Percentiles rank a stretch among this genome's conserved stretches.
Conservation (phyloP, 1,139 yeast genomes). For the Candida sp. region DNA sequence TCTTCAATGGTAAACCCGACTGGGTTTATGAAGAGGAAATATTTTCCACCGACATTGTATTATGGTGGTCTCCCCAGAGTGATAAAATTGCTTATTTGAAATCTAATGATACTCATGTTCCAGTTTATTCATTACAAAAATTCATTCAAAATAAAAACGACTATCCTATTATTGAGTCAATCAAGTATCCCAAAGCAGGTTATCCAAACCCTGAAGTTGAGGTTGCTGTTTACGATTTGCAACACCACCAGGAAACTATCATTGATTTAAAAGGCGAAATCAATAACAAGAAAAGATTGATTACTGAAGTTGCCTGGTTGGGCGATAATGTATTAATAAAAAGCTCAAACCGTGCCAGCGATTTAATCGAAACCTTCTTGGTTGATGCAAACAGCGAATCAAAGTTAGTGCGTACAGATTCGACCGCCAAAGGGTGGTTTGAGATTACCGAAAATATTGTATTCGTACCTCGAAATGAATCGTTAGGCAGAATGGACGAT, state of each 20-base stretch:
- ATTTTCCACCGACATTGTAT: constrained; percentile 43
- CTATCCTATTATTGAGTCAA: constrained; percentile 35
- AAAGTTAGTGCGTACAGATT: constrained; percentile 31
- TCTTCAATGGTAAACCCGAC: constrained; percentile 57
- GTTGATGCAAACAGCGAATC: constrained; percentile 26
- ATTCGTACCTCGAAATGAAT: constrained; percentile 60
- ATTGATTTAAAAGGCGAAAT: constrained; percentile 23
- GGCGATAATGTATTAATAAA: constrained; percentile 33
- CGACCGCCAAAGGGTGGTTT: constrained; percentile 55
- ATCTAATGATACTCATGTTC: constrained; percentile 51
- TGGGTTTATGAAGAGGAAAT: constrained; percentile 68
- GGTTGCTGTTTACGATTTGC: constrained; percentile 31
- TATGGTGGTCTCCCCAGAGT: constrained; percentile 62
- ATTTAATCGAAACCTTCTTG: constrained; percentile 35
- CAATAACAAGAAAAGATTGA: constrained; percentile 20
- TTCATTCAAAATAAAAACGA: constrained; percentile 46
- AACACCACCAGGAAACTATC: constrained; percentile 9
- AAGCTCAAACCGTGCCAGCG: constrained; percentile 45
- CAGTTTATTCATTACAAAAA: constrained; percentile 50
- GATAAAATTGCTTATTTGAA: constrained; percentile 44
- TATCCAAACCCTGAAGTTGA: constrained; percentile 41
- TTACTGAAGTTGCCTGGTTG: constrained; percentile 46
- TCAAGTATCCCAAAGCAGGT: constrained; percentile 48
- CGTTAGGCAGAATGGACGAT: constrained; percentile 37
- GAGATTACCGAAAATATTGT: constrained; percentile 76